These are phyloP conservation scores for Coemansia sp. DNA, from an alignment of 192 early-diverging fungal species.

Conservation along the genomic window DNA sequence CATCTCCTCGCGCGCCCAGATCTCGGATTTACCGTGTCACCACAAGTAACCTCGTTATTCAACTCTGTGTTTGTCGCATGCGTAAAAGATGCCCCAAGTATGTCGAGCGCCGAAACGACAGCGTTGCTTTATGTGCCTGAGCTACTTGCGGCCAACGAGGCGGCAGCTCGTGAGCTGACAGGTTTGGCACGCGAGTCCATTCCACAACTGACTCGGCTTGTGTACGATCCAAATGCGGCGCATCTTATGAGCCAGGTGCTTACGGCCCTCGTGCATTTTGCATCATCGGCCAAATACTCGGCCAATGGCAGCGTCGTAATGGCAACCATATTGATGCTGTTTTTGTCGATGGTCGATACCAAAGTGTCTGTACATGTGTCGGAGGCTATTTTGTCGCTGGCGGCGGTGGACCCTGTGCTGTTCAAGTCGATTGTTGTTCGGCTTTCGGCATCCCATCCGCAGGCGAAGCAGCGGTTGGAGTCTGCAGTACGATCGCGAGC, in stretches of 20 bases:
- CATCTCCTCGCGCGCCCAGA: slow-evolving; percentile 9
- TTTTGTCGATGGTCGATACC: slow-evolving; percentile 35
- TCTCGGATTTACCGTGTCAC: background rate
- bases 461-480: slow-evolving; percentile 31
- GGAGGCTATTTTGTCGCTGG: slow-evolving; percentile 26
- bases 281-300: slow-evolving; percentile 4
- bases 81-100: background rate
- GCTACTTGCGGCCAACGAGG: background rate
- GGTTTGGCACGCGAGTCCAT: slow-evolving; percentile 16
- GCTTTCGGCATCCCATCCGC: slow-evolving; percentile 20
- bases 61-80: background rate
- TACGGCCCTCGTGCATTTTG: slow-evolving; percentile 13
- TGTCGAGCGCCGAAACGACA: background rate
- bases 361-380: background rate
- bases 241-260: background rate
- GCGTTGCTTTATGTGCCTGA: background rate
- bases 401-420: slow-evolving; percentile 13
- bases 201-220: slow-evolving; percentile 14
- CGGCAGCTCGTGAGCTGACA: background rate
- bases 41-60: slow-evolving; percentile 7
- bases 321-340: slow-evolving; percentile 36
- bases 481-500: slow-evolving; percentile 25
- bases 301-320: slow-evolving; percentile 3
- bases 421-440: slow-evolving; percentile 28
- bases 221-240: background rate